Percentiles rank a stretch among this genome's conserved stretches.
phyloP scores from a whole-genome alignment of 306 rosid genomes.

The Neltuma alba region DNA sequence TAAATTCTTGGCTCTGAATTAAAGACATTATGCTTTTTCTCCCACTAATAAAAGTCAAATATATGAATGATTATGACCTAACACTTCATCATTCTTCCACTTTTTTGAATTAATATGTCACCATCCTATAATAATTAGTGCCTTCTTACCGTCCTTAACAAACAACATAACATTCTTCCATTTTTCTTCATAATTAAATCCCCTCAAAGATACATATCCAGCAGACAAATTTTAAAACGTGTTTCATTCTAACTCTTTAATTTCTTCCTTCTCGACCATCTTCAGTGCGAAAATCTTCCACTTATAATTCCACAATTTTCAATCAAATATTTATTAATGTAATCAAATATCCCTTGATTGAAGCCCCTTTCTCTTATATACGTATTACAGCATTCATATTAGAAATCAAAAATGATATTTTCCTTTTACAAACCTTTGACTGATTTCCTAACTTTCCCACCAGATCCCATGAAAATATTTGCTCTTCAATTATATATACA shows the following conservation, averaged over 20 bases:
- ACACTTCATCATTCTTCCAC: not conserved
- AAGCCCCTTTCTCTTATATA: not conserved
- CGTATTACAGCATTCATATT: not conserved
- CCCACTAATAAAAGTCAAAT: not conserved
- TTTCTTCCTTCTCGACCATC: not conserved
- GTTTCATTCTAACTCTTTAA: not conserved
- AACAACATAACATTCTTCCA: not conserved
- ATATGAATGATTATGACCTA: not conserved
- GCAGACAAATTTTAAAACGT: not conserved
- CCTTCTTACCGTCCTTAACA: not conserved
- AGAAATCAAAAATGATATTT: not conserved
- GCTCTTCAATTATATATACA: conserved; percentile 9
- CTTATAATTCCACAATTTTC: not conserved
- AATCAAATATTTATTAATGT: no score
- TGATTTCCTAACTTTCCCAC: conserved; percentile 13
- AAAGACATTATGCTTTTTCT: not conserved
- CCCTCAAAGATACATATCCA: conserved; percentile 11
- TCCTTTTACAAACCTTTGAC: conserved; percentile 22
- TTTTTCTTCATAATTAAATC: not conserved
- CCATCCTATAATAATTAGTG: not conserved
- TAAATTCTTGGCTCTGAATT: not conserved
- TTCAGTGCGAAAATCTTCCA: not conserved
- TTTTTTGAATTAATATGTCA: not conserved
- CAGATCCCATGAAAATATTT: not conserved
- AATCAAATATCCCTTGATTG: conserved; percentile 25